phyloP scores from a whole-genome alignment of 23 red algal species.

The Gracilaria gracilis region DNA sequence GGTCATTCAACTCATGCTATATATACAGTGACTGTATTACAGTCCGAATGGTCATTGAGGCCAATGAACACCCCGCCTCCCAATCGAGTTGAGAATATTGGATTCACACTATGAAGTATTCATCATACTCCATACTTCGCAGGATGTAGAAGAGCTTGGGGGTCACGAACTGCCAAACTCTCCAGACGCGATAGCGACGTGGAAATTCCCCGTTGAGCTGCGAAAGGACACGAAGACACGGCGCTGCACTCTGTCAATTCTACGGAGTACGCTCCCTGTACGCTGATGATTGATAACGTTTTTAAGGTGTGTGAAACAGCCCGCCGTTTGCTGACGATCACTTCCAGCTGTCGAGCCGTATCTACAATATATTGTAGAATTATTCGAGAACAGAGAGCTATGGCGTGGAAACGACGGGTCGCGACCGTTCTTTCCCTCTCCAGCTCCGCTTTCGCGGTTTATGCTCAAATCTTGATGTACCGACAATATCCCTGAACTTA shows the following conservation, averaged over 20 bases:
- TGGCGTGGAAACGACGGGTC: slow-evolving; percentile 8
- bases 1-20: no score
- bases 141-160: no score
- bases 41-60: no score
- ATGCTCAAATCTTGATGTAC: background rate
- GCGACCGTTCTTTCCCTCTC: slow-evolving; percentile 12
- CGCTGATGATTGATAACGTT: background rate
- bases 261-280: slow-evolving; percentile 4
- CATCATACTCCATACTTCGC: no score
- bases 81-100: no score
- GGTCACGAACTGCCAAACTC: background rate
- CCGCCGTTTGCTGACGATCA: slow-evolving; percentile 5
- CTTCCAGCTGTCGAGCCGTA: background rate
- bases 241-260: background rate
- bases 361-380: slow-evolving; percentile 5
- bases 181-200: background rate
- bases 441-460: background rate
- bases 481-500: background rate
- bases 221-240: slow-evolving; percentile 1
- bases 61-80: no score
- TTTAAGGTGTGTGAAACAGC: no score
- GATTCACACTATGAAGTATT: no score
- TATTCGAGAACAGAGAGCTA: background rate
- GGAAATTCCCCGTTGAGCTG: background rate
- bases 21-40: no score